A percentile compares a stretch with the other conserved stretches of the same genome.
These are phyloP conservation scores for Tephrocybe sp. DNA, from an alignment of 768 basidiomycete genomes.

Conservation along the genomic window DNA sequence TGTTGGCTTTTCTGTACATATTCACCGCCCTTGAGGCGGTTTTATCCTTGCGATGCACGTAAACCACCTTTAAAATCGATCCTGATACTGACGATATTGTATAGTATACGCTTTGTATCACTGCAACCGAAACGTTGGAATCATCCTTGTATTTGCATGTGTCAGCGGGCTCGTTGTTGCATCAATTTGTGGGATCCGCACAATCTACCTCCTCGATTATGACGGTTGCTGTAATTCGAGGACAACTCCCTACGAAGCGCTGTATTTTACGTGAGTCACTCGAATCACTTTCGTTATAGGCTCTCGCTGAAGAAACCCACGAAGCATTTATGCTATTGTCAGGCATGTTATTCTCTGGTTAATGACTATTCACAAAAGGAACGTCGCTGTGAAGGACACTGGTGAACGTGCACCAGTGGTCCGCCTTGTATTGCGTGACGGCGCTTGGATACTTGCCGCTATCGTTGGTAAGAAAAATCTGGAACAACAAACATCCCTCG, in stretches of 20 bases:
- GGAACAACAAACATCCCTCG: not conserved
- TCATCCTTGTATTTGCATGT: not conserved
- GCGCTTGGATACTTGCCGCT: constrained; percentile 8
- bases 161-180: not conserved
- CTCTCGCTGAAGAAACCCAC: not conserved
- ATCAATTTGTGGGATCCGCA: not conserved
- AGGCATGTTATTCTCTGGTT: constrained; percentile 7
- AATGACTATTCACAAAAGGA: constrained; percentile 6
- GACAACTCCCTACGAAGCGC: constrained; percentile 4
- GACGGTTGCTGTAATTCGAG: constrained; percentile 2
- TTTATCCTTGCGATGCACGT: constrained; percentile 10
- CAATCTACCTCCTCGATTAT: not conserved
- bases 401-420: constrained; percentile 2
- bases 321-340: not conserved
- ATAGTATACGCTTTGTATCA: constrained; percentile 16
- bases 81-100: not conserved
- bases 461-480: constrained; percentile 3
- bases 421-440: constrained; percentile 10
- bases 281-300: no score
- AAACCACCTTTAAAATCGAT: no score
- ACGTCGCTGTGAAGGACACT: constrained; percentile 3
- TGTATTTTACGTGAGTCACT: constrained; percentile 7
- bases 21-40: constrained; percentile 13
- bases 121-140: constrained; percentile 2
- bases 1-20: constrained; percentile 1